A percentile compares a stretch with the other conserved stretches of the same genome.
These are phyloP conservation scores for Arbutus unedo DNA, from an alignment of 148 eudicot genomes.

Conservation along the genomic window DNA sequence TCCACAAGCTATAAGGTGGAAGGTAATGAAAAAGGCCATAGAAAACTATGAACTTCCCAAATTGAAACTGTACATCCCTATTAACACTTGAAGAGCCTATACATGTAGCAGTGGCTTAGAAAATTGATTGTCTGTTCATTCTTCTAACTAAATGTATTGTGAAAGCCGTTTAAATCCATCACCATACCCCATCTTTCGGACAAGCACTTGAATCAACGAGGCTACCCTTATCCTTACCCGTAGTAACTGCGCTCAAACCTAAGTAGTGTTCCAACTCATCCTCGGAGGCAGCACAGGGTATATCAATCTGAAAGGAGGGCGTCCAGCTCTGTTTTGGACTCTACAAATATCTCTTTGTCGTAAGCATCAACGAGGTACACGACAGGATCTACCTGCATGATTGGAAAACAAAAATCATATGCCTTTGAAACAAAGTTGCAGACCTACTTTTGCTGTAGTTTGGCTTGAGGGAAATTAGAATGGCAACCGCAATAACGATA, in stretches of 20 bases:
- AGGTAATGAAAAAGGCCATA: background rate
- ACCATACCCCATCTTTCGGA: conserved; percentile 53
- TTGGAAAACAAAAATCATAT: background rate
- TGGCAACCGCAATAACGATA: background rate
- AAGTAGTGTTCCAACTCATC: conserved; percentile 34
- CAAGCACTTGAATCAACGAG: conserved; percentile 30
- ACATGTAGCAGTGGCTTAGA: background rate
- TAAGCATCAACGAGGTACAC: conserved; percentile 50
- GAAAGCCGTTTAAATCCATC: conserved; percentile 50
- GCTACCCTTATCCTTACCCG: conserved; percentile 44
- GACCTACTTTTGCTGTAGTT: background rate
- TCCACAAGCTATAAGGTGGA: background rate
- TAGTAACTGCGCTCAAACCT: conserved; percentile 37
- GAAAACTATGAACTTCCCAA: background rate
- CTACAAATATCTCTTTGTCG: conserved; percentile 45
- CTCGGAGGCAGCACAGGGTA: conserved; percentile 49
- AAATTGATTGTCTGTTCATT: background rate
- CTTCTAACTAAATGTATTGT: conserved; percentile 31
- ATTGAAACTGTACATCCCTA: background rate
- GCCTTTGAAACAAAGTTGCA: background rate
- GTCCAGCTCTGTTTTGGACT: conserved; percentile 42
- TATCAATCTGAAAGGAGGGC: conserved; percentile 47
- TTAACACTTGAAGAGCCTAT: background rate
- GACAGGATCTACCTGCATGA: conserved; percentile 39
- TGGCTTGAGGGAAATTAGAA: background rate